These are phyloP conservation scores for Aspergillus tanneri DNA, from an alignment of 2,329 filamentous ascomycete species.

Conservation along the genomic window DNA sequence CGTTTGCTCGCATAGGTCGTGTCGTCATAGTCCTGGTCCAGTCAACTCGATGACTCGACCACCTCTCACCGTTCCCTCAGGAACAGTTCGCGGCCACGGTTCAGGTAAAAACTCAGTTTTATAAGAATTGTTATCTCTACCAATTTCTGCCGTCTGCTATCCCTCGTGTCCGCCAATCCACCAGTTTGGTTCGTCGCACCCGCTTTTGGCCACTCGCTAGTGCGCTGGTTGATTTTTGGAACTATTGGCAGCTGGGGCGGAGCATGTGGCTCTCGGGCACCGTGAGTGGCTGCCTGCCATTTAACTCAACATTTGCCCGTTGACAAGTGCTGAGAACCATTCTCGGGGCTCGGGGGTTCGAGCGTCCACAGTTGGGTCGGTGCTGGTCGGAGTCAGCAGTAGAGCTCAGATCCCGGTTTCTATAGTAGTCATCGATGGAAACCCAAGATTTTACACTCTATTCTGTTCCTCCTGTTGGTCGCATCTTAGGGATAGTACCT, in stretches of 20 bases:
- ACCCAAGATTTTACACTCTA: too few species aligned
- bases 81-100: conserved; percentile 10
- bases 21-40: conserved; percentile 12
- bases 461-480: too few species aligned
- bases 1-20: conserved; percentile 6
- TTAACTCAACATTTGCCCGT: conserved; percentile 1
- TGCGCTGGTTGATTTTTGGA: background rate
- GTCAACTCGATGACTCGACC: conserved; percentile 4
- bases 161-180: background rate
- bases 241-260: conserved; percentile 13
- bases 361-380: background rate
- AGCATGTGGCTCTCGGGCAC: conserved; percentile 9
- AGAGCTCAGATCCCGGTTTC: too few species aligned
- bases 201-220: background rate
- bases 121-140: background rate
- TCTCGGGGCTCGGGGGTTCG: background rate
- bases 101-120: background rate
- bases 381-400: background rate
- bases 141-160: background rate
- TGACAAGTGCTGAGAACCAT: conserved; percentile 1
- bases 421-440: too few species aligned
- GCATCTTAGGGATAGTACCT: too few species aligned
- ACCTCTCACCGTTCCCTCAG: conserved; percentile 7
- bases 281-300: conserved; percentile 11
- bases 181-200: background rate